Evolutionary conservation across 106 monocot genomes (phyloP).

Genomic region (Phalaenopsis equestris): DNA sequence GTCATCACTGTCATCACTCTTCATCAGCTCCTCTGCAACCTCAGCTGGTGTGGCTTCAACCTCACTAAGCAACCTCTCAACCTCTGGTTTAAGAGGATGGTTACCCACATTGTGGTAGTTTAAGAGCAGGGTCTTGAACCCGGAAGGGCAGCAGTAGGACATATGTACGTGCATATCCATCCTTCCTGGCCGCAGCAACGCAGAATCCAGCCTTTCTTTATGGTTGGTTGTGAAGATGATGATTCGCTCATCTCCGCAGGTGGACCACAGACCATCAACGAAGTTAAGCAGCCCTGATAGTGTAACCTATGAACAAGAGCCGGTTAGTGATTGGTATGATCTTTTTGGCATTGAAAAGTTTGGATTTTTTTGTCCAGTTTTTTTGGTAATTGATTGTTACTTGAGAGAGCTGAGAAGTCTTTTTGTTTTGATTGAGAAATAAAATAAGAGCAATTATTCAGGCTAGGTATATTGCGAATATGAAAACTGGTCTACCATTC

Average conservation of each 20-base stretch:
- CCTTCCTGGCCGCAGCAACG: slow-evolving; percentile 18
- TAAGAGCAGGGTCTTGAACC: slow-evolving; percentile 8
- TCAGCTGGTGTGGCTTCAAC: slow-evolving; percentile 29
- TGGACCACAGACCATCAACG: slow-evolving; percentile 25
- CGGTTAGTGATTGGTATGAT: too few species aligned
- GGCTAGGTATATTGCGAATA: too few species aligned
- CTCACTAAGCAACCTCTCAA: slow-evolving; percentile 15
- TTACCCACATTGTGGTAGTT: slow-evolving; percentile 16
- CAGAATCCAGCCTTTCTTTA: slow-evolving; percentile 21
- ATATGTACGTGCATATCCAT: slow-evolving; percentile 33
- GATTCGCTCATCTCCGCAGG: slow-evolving; percentile 20
- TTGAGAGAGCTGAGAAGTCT: too few species aligned
- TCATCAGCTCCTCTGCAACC: slow-evolving; percentile 33
- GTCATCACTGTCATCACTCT: slow-evolving; percentile 13
- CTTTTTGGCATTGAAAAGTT: too few species aligned
- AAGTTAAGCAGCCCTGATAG: slow-evolving; percentile 18
- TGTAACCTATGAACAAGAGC: neutral
- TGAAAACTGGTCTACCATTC: too few species aligned
- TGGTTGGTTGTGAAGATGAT: slow-evolving; percentile 33
- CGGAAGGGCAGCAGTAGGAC: slow-evolving; percentile 18
- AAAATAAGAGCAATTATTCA: too few species aligned
- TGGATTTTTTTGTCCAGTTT: too few species aligned
- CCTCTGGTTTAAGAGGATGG: slow-evolving; percentile 6
- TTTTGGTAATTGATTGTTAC: too few species aligned
- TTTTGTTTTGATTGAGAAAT: too few species aligned